These are phyloP conservation scores for Oropetium thomaeum DNA, from an alignment of 176 grass and related monocot species.

Conservation along the genomic window DNA sequence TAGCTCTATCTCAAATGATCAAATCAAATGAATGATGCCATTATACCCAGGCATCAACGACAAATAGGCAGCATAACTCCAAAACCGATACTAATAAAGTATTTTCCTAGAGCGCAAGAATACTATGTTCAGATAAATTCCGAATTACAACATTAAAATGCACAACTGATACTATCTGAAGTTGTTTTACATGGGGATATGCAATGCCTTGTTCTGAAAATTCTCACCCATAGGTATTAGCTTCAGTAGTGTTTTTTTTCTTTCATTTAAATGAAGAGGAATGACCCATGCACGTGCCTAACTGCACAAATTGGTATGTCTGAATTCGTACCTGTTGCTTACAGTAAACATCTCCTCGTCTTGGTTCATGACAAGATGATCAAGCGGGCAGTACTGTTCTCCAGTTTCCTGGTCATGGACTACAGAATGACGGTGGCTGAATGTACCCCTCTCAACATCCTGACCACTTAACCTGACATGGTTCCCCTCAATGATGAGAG, in stretches of 20 bases:
- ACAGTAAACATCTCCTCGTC: constrained; percentile 81
- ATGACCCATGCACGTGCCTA: neutral
- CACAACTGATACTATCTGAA: neutral
- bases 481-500: constrained; percentile 91
- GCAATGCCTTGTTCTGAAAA: neutral
- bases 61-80: constrained; percentile 4
- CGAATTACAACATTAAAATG: neutral
- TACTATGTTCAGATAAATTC: neutral
- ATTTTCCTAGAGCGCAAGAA: constrained; percentile 3
- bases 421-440: constrained; percentile 93
- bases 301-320: neutral
- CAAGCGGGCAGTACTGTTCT: constrained; percentile 70
- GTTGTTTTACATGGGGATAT: constrained; percentile 4
- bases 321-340: constrained; percentile 74
- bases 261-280: neutral
- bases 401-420: constrained; percentile 91
- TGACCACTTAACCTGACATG: constrained; percentile 97
- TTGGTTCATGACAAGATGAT: constrained; percentile 72
- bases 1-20: neutral
- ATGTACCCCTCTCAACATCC: constrained; percentile 98
- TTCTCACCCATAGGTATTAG: neutral
- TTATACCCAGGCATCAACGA: neutral
- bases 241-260: neutral
- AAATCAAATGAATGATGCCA: constrained; percentile 1
- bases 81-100: neutral